These are phyloP conservation scores for Ustilago vetiveriae DNA, from an alignment of 1,284 basidiomycete species.

Conservation along the genomic window DNA sequence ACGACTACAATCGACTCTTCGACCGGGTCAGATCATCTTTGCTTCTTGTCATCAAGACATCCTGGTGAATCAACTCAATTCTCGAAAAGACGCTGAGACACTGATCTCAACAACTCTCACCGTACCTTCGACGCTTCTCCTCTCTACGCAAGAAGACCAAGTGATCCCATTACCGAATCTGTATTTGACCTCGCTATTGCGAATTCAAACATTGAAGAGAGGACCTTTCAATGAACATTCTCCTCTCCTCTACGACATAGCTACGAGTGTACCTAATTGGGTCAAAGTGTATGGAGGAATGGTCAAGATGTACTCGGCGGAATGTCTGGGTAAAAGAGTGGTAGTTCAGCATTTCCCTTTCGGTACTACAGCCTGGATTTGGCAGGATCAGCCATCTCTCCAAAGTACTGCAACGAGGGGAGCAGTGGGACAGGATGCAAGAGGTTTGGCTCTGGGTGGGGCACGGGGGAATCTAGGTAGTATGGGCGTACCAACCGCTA, in stretches of 20 bases:
- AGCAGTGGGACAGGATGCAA: background rate
- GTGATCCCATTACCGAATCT: slow-evolving; percentile 51
- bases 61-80: slow-evolving; percentile 9
- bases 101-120: slow-evolving; percentile 14
- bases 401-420: too few species aligned
- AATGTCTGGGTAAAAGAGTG: slow-evolving; percentile 93
- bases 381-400: slow-evolving; percentile 15
- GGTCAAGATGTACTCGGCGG: slow-evolving; percentile 95
- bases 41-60: slow-evolving; percentile 11
- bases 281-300: slow-evolving; percentile 87
- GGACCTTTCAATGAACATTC: slow-evolving; percentile 62
- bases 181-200: slow-evolving; percentile 73
- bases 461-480: slow-evolving; percentile 31
- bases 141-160: background rate
- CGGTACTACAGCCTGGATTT: slow-evolving; percentile 69
- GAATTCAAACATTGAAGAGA: slow-evolving; percentile 67
- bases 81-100: background rate
- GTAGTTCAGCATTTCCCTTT: slow-evolving; percentile 94
- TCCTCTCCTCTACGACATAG: slow-evolving; percentile 86
- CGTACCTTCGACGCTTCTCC: background rate
- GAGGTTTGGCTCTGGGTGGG: slow-evolving; percentile 26
- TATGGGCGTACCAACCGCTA: slow-evolving; percentile 33
- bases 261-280: slow-evolving; percentile 85
- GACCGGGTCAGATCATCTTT: slow-evolving; percentile 10
- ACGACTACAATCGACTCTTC: slow-evolving; percentile 64